Base-by-base conservation (phyloP, 2,329 filamentous ascomycete genomes). In the Dendrostoma leiphaemia region DNA sequence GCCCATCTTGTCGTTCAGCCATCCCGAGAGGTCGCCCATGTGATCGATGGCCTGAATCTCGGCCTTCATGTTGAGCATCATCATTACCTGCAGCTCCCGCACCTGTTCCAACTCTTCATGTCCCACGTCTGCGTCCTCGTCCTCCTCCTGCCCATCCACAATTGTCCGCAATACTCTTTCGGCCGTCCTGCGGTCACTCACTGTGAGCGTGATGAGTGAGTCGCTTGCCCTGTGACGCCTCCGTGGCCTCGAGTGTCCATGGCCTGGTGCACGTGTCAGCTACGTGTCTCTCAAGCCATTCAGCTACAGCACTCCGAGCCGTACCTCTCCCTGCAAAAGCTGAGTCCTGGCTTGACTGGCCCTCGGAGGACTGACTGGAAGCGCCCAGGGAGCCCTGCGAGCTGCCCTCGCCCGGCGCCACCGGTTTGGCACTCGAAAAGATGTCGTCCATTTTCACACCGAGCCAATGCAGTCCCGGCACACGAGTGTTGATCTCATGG, bases 31-130 rank as follows among this genome's bases (percentile, higher is more conserved):
- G 46, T 79, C 71, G 0, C 81, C 81, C 8, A 70, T 71, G 3
- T 80, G 73, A 51, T 89, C 85, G 6, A 90, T 69, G 17, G 84
- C 79, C 63, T 94, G 88, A 48, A 93, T 89, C 65, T 94, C 90
- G 0, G 86, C 87, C 64, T 93, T 94, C 45, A 85, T 62, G 49
- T 88, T 87, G 48, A 92, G 71, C 72, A 89, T 79, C 19, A 93
- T 69, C 88, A 93, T 91, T 1, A 77, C 62, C 63, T 91, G 89
- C 15, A 93, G 61, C 62, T 91, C 86, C 3, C 69, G 68, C 28
- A 71, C 70, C 58, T 82, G 71, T 6, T 74, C 70, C 0, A 61
- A 50, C 2, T 73, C 71, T 2, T 73, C 67, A 0, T 60, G 58
- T 10, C 71, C 67, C 4, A 53, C 24, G 9, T 23, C 35, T 6